Base-by-base conservation (phyloP, 2,329 filamentous ascomycete species). In the Cercospora berteroae region DNA sequence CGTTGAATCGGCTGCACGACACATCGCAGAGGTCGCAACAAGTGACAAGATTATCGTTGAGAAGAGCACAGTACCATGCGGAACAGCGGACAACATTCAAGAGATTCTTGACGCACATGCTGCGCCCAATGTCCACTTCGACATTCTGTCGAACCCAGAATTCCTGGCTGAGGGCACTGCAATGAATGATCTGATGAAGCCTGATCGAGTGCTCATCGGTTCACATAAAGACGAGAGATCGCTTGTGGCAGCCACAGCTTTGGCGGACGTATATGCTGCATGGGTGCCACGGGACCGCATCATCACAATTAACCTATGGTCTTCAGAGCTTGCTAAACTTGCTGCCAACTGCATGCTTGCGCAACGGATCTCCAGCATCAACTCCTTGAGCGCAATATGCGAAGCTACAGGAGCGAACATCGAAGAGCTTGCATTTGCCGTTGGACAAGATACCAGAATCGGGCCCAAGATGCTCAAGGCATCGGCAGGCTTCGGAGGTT, bases 281-380 rank as follows among this genome's bases (percentile, higher is more conserved):
- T 94, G 91, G 91, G 87, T 94, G 8, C 86, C 89, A 2, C 81
- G 83, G 18, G 81, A 84, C 20, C 86, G 86, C 68, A 92, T 94
- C 75, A 81, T 93, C 63, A 89, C 87, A 27, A 90, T 89, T 74
- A 91, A 93, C 72, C 83, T 90, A 0, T 93, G 88, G 86, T 93
- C 90, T 0, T 92, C 90, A 0, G 91, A 94, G 79, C 84, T 94
- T 23, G 85, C 90, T 64, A 94, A 94, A 80, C 84, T 94, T 0
- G 90, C 90, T 0, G 89, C 91, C 66, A 94, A 94, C 78, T 89
- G 90, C 2, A 88, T 94, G 85, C 83, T 94, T 8, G 91, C 91
- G 1, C 91, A 94, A 80, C 86, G 91, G 60, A 91, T 94, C 74
- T 90, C 88, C 76, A 92, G 88, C 79, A 92, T 94, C 81, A 94